Evolutionary conservation across 768 basidiomycete species (phyloP).

Genomic region (Russula sp.): DNA sequence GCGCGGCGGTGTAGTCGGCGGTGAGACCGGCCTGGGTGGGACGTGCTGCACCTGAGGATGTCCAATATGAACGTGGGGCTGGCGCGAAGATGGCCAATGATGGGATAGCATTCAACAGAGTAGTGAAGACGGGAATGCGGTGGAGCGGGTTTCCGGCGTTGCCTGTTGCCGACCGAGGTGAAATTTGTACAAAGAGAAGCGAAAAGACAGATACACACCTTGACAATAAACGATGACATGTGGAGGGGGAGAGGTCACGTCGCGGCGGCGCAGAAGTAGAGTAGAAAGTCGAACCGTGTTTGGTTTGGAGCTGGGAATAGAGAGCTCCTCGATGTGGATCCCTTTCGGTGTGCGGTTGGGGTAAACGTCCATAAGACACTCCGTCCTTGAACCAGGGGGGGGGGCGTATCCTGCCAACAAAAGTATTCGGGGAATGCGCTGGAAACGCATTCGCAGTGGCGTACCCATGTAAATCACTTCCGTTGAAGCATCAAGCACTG

Average conservation of each 20-base stretch:
- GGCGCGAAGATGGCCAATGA: slow-evolving; percentile 38
- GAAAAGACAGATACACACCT: slow-evolving; percentile 33
- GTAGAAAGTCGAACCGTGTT: slow-evolving; percentile 32
- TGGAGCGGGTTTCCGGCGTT: slow-evolving; percentile 51
- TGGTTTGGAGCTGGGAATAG: slow-evolving; percentile 29
- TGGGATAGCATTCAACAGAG: slow-evolving; percentile 33
- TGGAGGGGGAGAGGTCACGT: slow-evolving; percentile 8
- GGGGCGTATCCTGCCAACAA: slow-evolving; percentile 41
- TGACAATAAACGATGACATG: slow-evolving; percentile 40
- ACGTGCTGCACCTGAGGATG: slow-evolving; percentile 38
- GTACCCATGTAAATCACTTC: slow-evolving; percentile 50
- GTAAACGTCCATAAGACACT: slow-evolving; percentile 35
- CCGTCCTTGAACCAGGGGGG: slow-evolving; percentile 40
- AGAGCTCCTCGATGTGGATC: slow-evolving; percentile 36
- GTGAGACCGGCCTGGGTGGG: slow-evolving; percentile 44
- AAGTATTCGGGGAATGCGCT: not conserved
- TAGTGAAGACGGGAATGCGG: slow-evolving; percentile 45
- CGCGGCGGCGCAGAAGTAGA: slow-evolving; percentile 31
- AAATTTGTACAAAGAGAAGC: not conserved
- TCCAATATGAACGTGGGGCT: slow-evolving; percentile 53
- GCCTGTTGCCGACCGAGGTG: slow-evolving; percentile 34
- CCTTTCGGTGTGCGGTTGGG: slow-evolving; percentile 31
- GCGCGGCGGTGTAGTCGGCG: slow-evolving; percentile 41
- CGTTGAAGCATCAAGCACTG: slow-evolving; percentile 51
- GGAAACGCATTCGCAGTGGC: not conserved